Evolutionary conservation across 768 basidiomycete species (phyloP), one percentile per base, ranked within the genome.

Genomic region (Termitomyces sp.): DNA sequence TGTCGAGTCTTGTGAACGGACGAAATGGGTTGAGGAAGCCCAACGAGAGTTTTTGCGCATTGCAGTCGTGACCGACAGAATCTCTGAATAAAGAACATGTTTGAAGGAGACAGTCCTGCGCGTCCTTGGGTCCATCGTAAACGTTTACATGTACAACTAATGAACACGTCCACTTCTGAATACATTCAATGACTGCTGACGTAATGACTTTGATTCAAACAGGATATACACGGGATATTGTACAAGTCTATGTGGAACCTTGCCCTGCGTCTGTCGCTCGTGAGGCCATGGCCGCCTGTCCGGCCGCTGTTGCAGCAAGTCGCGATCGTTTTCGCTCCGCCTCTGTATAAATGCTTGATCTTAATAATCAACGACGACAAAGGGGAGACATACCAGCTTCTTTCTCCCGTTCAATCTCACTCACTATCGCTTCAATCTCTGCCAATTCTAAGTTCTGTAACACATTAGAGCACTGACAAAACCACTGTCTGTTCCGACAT

Each of bases 21-120:
- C 78, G 26, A 82, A 82, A 66, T 86, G 83, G 27, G 82, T 82
- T 45, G 83, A 82, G 13, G 90, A 85, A 18, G 95, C 90, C 96
- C 96, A 98, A 44, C 97, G 85, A 46, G 95, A 94, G 75, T 98
- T 98, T 78, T 95, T 93, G 71, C 96, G 91, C 95, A 99, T 98
- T 20, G 86, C 82, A 2, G 92, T 90, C 36, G 94, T 97, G 63
- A 98, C 92, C 18, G 91, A 80, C 51, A 95, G 82, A 60, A 98
- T 90, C 78, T 98, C 95, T 43, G 94, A 89, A 60, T 91, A 85
- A 34, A 98, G 72, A 43, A 97, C 82, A 81, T 94, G 89, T 58
- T 86, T 87, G 47, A 77, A 72, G n/a, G 87, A 82, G 55, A 85
- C 78, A 53, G 72, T 65, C 59, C 67, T 69, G 57, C 69, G 70